A percentile compares a stretch with the other conserved stretches of the same genome.
These are phyloP conservation scores for Carex parvula DNA, from an alignment of 176 grass and related monocot species.

Conservation along the genomic window DNA sequence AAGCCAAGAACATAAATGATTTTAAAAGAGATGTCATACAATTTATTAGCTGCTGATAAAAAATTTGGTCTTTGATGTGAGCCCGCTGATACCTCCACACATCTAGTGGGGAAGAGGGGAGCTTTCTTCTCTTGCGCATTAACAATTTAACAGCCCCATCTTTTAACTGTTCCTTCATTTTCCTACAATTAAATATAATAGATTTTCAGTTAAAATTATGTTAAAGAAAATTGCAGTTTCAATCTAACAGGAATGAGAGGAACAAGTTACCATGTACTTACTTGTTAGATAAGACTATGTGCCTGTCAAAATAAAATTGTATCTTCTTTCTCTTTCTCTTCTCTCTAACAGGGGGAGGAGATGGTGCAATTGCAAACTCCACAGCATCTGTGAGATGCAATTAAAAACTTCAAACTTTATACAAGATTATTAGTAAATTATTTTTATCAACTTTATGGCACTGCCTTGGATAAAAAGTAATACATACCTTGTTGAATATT, in stretches of 20 bases:
- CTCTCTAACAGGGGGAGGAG: conserved; percentile 46
- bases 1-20: not conserved
- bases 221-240: not conserved
- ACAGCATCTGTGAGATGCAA: not conserved
- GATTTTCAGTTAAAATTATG: not conserved
- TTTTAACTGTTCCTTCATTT: conserved; percentile 25
- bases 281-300: conserved; percentile 59
- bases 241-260: conserved; percentile 8
- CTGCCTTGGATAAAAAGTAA: not conserved
- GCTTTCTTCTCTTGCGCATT: conserved; percentile 53
- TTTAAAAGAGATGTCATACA: conserved; percentile 28
- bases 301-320: conserved; percentile 39
- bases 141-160: conserved; percentile 28
- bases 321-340: conserved; percentile 34
- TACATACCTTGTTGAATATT: not conserved
- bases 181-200: conserved; percentile 9
- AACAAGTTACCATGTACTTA: conserved; percentile 32
- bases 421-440: not conserved
- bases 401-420: not conserved
- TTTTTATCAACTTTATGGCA: not conserved
- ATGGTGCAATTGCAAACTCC: conserved; percentile 42
- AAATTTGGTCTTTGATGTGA: conserved; percentile 40
- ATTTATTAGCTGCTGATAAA: conserved; percentile 43
- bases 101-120: conserved; percentile 50
- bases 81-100: conserved; percentile 43